These are phyloP conservation scores for Thalassiosira profunda DNA, from an alignment of 108 stramenopile species.

Conservation along the genomic window DNA sequence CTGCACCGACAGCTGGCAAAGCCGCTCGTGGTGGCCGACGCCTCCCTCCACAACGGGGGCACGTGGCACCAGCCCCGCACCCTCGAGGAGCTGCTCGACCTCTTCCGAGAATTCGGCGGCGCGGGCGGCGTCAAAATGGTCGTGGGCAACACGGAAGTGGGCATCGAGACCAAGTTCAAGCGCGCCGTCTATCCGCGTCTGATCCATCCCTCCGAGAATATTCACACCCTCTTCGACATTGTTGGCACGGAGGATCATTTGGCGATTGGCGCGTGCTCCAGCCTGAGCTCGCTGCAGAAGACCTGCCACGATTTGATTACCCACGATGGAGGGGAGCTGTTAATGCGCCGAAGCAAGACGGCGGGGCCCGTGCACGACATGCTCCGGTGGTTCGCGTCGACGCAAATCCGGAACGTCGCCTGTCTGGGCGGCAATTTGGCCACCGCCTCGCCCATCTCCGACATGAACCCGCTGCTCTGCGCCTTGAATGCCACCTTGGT, in stretches of 20 bases:
- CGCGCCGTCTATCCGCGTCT: slow-evolving; percentile 71
- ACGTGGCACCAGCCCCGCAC: slow-evolving; percentile 93
- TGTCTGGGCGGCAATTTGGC: slow-evolving; percentile 95
- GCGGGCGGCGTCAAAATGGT: background rate
- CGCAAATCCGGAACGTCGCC: slow-evolving; percentile 96
- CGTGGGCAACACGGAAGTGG: slow-evolving; percentile 96
- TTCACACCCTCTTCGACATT: slow-evolving; percentile 59
- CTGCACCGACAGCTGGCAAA: slow-evolving; percentile 31
- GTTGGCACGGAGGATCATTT: slow-evolving; percentile 28
- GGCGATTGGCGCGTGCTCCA: slow-evolving; percentile 72
- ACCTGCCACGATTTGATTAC: slow-evolving; percentile 46
- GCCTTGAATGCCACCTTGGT: slow-evolving; percentile 69
- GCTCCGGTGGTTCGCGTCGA: slow-evolving; percentile 97
- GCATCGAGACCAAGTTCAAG: slow-evolving; percentile 91
- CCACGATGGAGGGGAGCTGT: background rate
- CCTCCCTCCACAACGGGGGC: slow-evolving; percentile 71
- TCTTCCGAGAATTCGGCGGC: slow-evolving; percentile 74
- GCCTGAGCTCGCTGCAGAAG: slow-evolving; percentile 72
- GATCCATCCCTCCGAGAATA: slow-evolving; percentile 67
- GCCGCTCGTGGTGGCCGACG: slow-evolving; percentile 74
- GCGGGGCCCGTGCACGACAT: slow-evolving; percentile 88
- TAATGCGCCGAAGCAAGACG: slow-evolving; percentile 15
- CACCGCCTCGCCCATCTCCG: slow-evolving; percentile 95
- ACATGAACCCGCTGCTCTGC: slow-evolving; percentile 95
- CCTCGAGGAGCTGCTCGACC: slow-evolving; percentile 68